Evolutionary conservation across 164 flowering plant genomes (phyloP).

Genomic region (Kalanchoe fedtschenkoi): DNA sequence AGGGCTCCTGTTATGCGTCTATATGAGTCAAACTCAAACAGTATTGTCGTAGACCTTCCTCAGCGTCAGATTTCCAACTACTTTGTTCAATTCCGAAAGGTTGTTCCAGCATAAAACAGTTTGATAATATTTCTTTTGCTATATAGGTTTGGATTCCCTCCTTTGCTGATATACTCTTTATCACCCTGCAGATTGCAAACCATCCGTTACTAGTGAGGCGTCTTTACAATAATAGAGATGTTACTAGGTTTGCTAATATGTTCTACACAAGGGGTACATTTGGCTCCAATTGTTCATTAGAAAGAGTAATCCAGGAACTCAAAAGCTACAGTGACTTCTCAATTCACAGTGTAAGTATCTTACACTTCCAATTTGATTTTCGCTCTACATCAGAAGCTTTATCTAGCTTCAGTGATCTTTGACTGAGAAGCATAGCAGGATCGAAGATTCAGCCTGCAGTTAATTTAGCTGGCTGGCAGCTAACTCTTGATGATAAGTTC

Average conservation of each 20-base stretch:
- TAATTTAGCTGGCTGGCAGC: neutral
- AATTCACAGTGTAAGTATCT: conserved; percentile 61
- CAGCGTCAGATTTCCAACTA: conserved; percentile 83
- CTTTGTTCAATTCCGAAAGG: conserved; percentile 90
- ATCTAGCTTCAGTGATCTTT: neutral
- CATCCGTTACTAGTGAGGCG: conserved; percentile 94
- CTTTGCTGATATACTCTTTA: no score
- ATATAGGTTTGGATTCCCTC: neutral
- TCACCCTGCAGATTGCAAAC: conserved; percentile 67
- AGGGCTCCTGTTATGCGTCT: conserved; percentile 48
- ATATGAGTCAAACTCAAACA: conserved; percentile 20
- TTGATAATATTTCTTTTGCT: conserved; percentile 1
- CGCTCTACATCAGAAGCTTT: neutral
- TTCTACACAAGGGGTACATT: conserved; percentile 79
- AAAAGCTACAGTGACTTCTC: conserved; percentile 78
- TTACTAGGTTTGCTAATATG: conserved; percentile 59
- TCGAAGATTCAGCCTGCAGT: neutral
- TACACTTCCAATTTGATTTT: neutral
- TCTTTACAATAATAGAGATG: conserved; percentile 67
- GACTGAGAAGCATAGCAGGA: neutral
- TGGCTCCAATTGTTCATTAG: conserved; percentile 82
- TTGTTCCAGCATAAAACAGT: conserved; percentile 15
- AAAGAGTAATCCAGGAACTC: conserved; percentile 74
- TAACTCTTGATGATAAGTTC: neutral
- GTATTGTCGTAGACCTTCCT: conserved; percentile 40